phyloP scores from a whole-genome alignment of 345 rosid species.

The Cardamine occulta region DNA sequence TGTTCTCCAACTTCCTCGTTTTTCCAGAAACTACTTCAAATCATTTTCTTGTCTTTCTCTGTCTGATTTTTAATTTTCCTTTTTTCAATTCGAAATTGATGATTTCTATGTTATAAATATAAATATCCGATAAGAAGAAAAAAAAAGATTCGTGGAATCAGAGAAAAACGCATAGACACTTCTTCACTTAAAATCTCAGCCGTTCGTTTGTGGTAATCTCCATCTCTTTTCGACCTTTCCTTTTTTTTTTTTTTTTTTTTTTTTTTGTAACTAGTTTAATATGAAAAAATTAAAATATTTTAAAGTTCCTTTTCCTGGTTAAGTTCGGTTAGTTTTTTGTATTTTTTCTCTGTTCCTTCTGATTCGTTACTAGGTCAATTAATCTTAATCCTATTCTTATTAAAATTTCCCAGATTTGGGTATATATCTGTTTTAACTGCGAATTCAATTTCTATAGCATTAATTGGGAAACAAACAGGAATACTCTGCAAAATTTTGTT shows the following conservation, averaged over 20 bases:
- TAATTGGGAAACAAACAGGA: background rate
- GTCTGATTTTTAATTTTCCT: background rate
- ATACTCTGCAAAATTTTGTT: conserved; percentile 1
- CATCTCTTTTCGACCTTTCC: conserved; percentile 31
- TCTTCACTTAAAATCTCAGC: conserved; percentile 30
- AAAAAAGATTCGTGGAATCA: conserved; percentile 1
- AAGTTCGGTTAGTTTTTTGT: conserved; percentile 35
- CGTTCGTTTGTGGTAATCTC: conserved; percentile 39
- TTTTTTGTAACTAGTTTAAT: background rate
- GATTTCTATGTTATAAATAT: background rate
- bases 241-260: conserved; percentile 18
- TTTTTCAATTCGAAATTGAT: background rate
- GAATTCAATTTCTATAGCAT: conserved; percentile 37
- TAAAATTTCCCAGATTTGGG: conserved; percentile 40
- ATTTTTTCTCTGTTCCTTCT: conserved; percentile 19
- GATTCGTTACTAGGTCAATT: conserved; percentile 43
- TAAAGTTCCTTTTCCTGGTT: conserved; percentile 30
- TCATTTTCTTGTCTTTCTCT: conserved; percentile 39
- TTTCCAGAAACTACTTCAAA: conserved; percentile 31
- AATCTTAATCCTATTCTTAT: conserved; percentile 31
- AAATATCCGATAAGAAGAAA: background rate
- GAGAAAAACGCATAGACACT: conserved; percentile 3
- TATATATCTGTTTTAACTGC: conserved; percentile 40
- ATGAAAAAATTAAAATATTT: background rate
- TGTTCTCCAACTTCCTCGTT: conserved; percentile 36